Evolutionary conservation across 768 basidiomycete species (phyloP), one percentile per base, ranked within the genome.

Genomic region (Amanita jacksonii): DNA sequence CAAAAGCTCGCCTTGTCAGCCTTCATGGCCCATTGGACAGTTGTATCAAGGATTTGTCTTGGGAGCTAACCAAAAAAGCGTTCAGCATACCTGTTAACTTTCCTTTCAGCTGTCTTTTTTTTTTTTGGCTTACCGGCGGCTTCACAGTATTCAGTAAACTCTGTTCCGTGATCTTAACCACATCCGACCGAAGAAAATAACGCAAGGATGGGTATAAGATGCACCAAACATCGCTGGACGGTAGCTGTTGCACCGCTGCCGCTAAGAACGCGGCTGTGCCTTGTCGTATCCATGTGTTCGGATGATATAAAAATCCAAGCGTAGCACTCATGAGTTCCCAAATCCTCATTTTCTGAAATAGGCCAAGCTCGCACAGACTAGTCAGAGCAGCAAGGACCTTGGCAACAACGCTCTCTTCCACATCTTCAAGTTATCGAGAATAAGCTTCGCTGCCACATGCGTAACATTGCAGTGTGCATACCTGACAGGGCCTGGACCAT

Each of bases 401-500:
- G 0, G 88, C 87, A 5, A 96, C 85, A 2, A 98, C 94, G 9
- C 78, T 85, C 58, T 98, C 94, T 60, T 99, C 96, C 5, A 90
- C 84, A 57, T 99, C 96, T 94, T 57, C 32, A 5, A 20, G 20
- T 28, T 28, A 12, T 12, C 5, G 18, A 16, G 46, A 23, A 45
- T 13, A 1, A n/a, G 31, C 42, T 23, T 38, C 13, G 18, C 22
- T 22, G 15, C 40, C 24, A 31, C 18, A 28, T 18, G 20, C 24
- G 39, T 12, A 19, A n/a, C 35, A 23, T 25, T 5, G 4, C 22
- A 27, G 53, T 75, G 28, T 46, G 91, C 94, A 28, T 46, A 92
- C 94, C 94, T 41, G 90, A 91, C 20, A 99, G 63, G 0, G 93
- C 91, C 53, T 97, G 93, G 3, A 91, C 77, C 89, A 98, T 92